Conservation (phyloP, 2,329 filamentous ascomycete genomes). For the Aspergillus pseudoterreus region DNA sequence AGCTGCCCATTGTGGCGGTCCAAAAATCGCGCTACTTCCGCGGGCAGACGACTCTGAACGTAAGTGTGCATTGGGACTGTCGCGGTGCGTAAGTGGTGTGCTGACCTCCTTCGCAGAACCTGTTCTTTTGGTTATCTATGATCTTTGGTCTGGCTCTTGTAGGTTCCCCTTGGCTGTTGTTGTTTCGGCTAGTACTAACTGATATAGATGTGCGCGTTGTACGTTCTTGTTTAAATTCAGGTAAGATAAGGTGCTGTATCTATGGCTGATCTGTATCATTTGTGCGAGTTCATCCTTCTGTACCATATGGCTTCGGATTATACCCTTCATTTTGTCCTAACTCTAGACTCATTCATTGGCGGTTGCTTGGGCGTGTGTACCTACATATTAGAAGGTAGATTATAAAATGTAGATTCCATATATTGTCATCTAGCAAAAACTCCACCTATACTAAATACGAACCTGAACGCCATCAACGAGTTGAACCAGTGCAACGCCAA, state of each 20-base stretch:
- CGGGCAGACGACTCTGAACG: conserved; percentile 71
- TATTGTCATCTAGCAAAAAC: not conserved
- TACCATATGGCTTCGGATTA: too few species aligned
- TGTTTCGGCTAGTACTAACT: not conserved
- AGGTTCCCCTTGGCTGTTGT: conserved; percentile 34
- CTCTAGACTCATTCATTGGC: too few species aligned
- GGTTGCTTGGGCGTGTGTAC: too few species aligned
- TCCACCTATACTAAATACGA: not conserved
- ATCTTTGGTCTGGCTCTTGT: conserved; percentile 79
- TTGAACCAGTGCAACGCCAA: too few species aligned
- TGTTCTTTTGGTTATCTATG: conserved; percentile 90
- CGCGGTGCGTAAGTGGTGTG: not conserved
- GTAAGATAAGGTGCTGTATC: too few species aligned
- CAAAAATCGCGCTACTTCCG: conserved; percentile 77
- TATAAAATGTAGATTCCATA: not conserved
- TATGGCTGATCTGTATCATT: too few species aligned
- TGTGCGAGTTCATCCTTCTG: too few species aligned
- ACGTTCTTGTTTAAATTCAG: conserved; percentile 50
- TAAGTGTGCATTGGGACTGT: conserved; percentile 22
- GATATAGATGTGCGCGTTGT: conserved; percentile 56
- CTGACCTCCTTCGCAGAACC: conserved; percentile 50
- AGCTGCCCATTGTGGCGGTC: conserved; percentile 89
- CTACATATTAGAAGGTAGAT: not conserved
- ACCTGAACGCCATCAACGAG: too few species aligned
- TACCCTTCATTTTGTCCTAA: too few species aligned